phyloP scores from a whole-genome alignment of 495 filamentous ascomycete genomes.

The Echria macrotheca region DNA sequence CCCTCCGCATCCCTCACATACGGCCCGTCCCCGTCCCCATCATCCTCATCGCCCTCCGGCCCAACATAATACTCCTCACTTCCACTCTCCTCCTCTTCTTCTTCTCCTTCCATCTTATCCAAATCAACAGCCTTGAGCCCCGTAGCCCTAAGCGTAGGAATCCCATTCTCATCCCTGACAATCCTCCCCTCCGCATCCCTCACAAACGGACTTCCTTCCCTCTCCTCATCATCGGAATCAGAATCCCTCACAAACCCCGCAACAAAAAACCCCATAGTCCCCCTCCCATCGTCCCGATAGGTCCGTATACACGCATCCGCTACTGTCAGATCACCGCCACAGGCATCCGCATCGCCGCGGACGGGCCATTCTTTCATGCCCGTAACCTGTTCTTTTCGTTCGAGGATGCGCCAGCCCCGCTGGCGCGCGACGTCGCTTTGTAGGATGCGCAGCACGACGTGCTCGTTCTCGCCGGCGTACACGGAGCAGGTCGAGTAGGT shows the following conservation, averaged over 20 bases:
- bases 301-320: constrained; percentile 77
- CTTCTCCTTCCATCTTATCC: constrained; percentile 22
- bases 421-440: constrained; percentile 55
- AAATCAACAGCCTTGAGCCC: constrained; percentile 16
- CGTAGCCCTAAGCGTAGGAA: constrained; percentile 35
- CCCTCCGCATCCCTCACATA: constrained; percentile 25
- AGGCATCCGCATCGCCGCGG: constrained; percentile 63
- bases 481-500: constrained; percentile 93
- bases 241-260: constrained; percentile 39
- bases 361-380: constrained; percentile 68
- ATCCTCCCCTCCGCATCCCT: constrained; percentile 35
- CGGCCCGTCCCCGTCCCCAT: constrained; percentile 20
- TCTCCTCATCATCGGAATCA: constrained; percentile 15
- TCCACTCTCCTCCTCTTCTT: too few relatives aligned
- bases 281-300: constrained; percentile 70
- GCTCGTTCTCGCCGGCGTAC: constrained; percentile 80
- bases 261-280: constrained; percentile 50
- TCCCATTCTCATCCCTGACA: constrained; percentile 32
- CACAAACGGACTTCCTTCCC: constrained; percentile 35
- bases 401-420: constrained; percentile 71
- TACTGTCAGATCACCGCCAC: constrained; percentile 39
- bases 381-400: constrained; percentile 61
- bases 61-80: constrained; percentile 21
- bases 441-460: constrained; percentile 68
- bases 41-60: constrained; percentile 1